These are phyloP conservation scores for Psophocarpus tetragonolobus DNA, from an alignment of 306 rosid species.

Conservation along the genomic window DNA sequence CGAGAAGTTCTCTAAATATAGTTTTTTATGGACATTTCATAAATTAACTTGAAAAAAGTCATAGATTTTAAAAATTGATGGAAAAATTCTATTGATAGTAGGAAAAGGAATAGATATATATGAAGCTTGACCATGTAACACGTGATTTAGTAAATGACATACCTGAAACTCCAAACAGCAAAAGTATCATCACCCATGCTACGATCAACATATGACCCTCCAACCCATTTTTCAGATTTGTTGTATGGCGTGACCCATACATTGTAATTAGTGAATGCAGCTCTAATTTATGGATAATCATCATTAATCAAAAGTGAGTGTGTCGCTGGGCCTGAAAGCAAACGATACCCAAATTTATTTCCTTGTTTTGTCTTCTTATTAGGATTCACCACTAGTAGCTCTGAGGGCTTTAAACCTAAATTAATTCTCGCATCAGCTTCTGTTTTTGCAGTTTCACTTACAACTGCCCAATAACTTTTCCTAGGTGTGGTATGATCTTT, in stretches of 20 bases:
- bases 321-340: constrained; percentile 44
- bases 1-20: too few relatives aligned
- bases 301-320: constrained; percentile 44
- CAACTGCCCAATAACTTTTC: constrained; percentile 57
- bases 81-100: too few relatives aligned
- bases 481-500: constrained; percentile 44
- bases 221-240: constrained; percentile 64
- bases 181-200: not conserved
- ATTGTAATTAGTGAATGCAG: constrained; percentile 7
- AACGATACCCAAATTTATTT: constrained; percentile 56
- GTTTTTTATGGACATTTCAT: too few relatives aligned
- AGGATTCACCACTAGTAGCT: constrained; percentile 55
- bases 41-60: too few relatives aligned
- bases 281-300: constrained; percentile 33
- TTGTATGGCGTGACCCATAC: constrained; percentile 68
- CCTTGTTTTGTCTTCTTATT: constrained; percentile 64
- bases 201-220: constrained; percentile 28
- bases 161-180: constrained; percentile 6
- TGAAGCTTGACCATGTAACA: too few relatives aligned
- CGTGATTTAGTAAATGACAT: too few relatives aligned
- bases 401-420: constrained; percentile 42
- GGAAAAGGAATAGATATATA: too few relatives aligned
- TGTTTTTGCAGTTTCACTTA: constrained; percentile 24
- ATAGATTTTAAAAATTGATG: too few relatives aligned
- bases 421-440: constrained; percentile 49